Percentiles rank a stretch among this genome's conserved stretches.
Evolutionary conservation across 2,329 filamentous ascomycete genomes (phyloP).

Genomic region (Diaporthe sp.): DNA sequence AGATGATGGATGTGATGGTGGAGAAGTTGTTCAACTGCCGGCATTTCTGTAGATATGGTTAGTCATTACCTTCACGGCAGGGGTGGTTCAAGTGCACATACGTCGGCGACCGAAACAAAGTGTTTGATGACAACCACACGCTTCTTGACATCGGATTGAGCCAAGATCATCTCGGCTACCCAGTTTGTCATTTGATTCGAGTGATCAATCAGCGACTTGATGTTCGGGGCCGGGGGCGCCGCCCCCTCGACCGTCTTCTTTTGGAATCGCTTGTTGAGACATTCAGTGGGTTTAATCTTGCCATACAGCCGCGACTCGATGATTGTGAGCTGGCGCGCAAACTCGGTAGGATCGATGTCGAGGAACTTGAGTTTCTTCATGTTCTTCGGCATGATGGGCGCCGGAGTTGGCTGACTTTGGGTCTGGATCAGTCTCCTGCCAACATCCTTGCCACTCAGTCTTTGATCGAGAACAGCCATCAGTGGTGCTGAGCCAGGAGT

Average conservation of each 20-base stretch:
- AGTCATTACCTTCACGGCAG: slow-evolving; percentile 26
- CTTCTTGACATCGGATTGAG: slow-evolving; percentile 93
- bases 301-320: slow-evolving; percentile 95
- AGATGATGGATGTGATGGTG: slow-evolving; percentile 96
- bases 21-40: slow-evolving; percentile 95
- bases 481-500: slow-evolving; percentile 88
- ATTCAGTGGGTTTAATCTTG: slow-evolving; percentile 96
- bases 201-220: slow-evolving; percentile 95
- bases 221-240: slow-evolving; percentile 88
- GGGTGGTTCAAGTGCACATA: slow-evolving; percentile 59
- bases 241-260: slow-evolving; percentile 89
- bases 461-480: slow-evolving; percentile 88
- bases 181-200: slow-evolving; percentile 99
- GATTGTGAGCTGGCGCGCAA: slow-evolving; percentile 96
- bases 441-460: slow-evolving; percentile 87
- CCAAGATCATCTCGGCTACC: slow-evolving; percentile 99
- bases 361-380: slow-evolving; percentile 99
- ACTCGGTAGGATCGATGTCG: slow-evolving; percentile 95
- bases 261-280: slow-evolving; percentile 98
- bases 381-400: slow-evolving; percentile 95
- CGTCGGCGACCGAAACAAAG: slow-evolving; percentile 95
- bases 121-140: slow-evolving; percentile 98
- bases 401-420: slow-evolving; percentile 81
- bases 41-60: slow-evolving; percentile 76
- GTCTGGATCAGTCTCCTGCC: slow-evolving; percentile 90